These are phyloP conservation scores for Pichia rugopelliculosa DNA, from an alignment of 805 yeast species.

Conservation along the genomic window DNA sequence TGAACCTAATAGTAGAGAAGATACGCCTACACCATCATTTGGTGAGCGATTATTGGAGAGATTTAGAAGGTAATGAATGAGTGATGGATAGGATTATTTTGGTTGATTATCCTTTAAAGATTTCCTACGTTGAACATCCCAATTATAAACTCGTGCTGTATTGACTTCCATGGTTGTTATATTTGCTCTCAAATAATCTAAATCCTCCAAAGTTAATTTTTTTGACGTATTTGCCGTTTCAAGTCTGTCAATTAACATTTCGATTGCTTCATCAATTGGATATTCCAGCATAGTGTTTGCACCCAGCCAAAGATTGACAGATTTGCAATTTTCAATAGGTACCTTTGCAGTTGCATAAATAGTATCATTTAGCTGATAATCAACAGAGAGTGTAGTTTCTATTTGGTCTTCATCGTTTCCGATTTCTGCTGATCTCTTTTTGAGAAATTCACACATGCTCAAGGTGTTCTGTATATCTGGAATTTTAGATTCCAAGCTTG, in stretches of 20 bases:
- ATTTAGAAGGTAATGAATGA: slow-evolving; percentile 32
- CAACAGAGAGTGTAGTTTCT: slow-evolving; percentile 38
- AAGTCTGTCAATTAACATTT: slow-evolving; percentile 55
- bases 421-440: slow-evolving; percentile 36
- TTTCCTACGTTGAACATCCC: slow-evolving; percentile 78
- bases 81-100: not conserved
- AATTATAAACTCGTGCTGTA: slow-evolving; percentile 83
- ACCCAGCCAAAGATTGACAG: slow-evolving; percentile 91
- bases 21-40: slow-evolving; percentile 56
- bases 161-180: slow-evolving; percentile 98
- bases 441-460: slow-evolving; percentile 58
- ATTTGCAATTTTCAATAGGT: slow-evolving; percentile 44
- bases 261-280: slow-evolving; percentile 80
- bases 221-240: slow-evolving; percentile 53
- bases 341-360: slow-evolving; percentile 77
- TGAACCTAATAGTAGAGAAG: slow-evolving; percentile 31
- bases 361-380: slow-evolving; percentile 90
- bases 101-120: slow-evolving; percentile 24
- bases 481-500: slow-evolving; percentile 56
- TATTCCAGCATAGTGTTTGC: slow-evolving; percentile 97
- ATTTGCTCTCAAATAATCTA: slow-evolving; percentile 76
- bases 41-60: slow-evolving; percentile 56
- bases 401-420: slow-evolving; percentile 25
- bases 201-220: slow-evolving; percentile 66
- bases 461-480: slow-evolving; percentile 92